These are phyloP conservation scores for Exophiala bonariae DNA, from an alignment of 2,329 filamentous ascomycete genomes.

Conservation along the genomic window DNA sequence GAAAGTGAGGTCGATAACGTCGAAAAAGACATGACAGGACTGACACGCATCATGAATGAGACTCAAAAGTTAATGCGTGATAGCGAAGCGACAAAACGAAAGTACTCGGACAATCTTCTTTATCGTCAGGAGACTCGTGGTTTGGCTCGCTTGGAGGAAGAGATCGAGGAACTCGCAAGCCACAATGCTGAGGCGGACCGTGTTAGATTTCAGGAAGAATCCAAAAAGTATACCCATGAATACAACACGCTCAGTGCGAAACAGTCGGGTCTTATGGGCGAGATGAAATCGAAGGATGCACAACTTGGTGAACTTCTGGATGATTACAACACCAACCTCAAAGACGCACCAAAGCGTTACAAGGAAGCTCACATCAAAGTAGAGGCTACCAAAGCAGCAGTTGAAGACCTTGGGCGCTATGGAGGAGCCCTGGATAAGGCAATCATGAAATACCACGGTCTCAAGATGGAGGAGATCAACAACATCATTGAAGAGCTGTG, in stretches of 20 bases:
- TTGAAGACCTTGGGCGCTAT: constrained; percentile 85
- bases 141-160: constrained; percentile 64
- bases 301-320: constrained; percentile 70
- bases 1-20: constrained; percentile 68
- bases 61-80: constrained; percentile 76
- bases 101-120: constrained; percentile 83
- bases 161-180: constrained; percentile 73
- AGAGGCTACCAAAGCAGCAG: constrained; percentile 86
- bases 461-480: constrained; percentile 99
- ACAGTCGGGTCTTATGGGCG: constrained; percentile 71
- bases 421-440: constrained; percentile 84
- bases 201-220: constrained; percentile 70
- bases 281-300: constrained; percentile 81
- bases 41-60: constrained; percentile 72
- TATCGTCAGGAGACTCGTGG: constrained; percentile 74
- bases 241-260: constrained; percentile 71
- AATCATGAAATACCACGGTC: constrained; percentile 92
- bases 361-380: constrained; percentile 87
- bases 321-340: constrained; percentile 85
- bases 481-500: constrained; percentile 93
- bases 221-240: constrained; percentile 64
- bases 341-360: constrained; percentile 76
- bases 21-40: constrained; percentile 63
- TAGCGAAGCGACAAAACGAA: constrained; percentile 78
- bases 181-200: constrained; percentile 84